Evolutionary conservation across 2,329 filamentous ascomycete species (phyloP), one percentile per base, ranked within the genome.

Genomic region (Macrophomina phaseolina): DNA sequence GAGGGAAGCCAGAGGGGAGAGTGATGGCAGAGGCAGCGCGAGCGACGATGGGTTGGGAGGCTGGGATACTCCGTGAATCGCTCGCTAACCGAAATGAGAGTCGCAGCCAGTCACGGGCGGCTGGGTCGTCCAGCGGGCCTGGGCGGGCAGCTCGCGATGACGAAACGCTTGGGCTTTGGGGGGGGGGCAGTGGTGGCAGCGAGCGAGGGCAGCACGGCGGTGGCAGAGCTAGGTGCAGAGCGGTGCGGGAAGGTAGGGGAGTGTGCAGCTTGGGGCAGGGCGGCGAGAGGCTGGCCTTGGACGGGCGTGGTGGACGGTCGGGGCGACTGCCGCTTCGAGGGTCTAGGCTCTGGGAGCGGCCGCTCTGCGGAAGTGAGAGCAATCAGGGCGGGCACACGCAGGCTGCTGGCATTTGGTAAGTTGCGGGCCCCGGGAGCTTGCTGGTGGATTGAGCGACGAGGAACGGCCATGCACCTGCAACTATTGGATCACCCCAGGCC

Each of bases 11-110:
- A 23, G 61, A 52, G 61, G 36, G 38, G 40, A 64, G 61, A 64
- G 61, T 52, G 61, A 64, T 62, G 58, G 58, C 58, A 49, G 58
- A 49, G 28, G 63, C 53, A 58, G 63, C 63, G 63, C 63, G 53
- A 42, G 64, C 55, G 48, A 45, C 48, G 53, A 56, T 51, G 46
- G 48, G 64, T 61, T 66, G 64, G 64, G 64, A 66, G 64, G 64
- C 64, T 66, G 64, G 64, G 64, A 66, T 66, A 60, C 64, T 66
- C 64, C 64, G 64, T 60, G 55, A 66, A 53, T 64, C 61, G 45
- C 32, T 66, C 46, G 55, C 64, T 66, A 66, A 66, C 64, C 64
- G 64, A 66, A 66, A 66, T 66, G 64, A 66, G 64, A 60, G 52
- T 66, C 55, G 64, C 64, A 36, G 64, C 64, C 64, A 66, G 64